These are phyloP conservation scores for Penicillium sp. DNA, from an alignment of 2,329 filamentous ascomycete species.

Conservation along the genomic window DNA sequence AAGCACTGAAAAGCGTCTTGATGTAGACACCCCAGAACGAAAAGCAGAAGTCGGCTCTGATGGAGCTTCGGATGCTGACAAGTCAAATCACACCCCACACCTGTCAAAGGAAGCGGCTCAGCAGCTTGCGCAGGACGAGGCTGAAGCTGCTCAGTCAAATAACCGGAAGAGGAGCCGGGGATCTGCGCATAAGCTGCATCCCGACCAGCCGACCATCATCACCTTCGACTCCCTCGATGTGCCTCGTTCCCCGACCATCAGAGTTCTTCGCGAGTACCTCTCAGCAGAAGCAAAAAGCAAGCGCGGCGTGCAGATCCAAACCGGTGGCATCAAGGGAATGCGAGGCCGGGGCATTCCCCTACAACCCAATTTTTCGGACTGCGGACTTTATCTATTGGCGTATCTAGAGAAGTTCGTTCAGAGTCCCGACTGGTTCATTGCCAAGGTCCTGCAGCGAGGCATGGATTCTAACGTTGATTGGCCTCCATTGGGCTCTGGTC, in stretches of 20 bases:
- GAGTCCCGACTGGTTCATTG: conserved; percentile 70
- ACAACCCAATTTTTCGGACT: conserved; percentile 85
- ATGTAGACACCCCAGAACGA: conserved; percentile 35
- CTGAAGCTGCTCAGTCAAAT: conserved; percentile 4
- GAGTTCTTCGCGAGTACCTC: conserved; percentile 74
- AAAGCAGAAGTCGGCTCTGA: conserved; percentile 27
- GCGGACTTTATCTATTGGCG: conserved; percentile 80
- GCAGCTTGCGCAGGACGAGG: conserved; percentile 8
- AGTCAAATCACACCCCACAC: conserved; percentile 16
- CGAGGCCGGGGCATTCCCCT: conserved; percentile 74
- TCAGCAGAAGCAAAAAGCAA: conserved; percentile 70
- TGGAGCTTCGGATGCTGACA: conserved; percentile 38
- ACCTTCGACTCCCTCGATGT: conserved; percentile 83
- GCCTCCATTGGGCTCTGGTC: conserved; percentile 55
- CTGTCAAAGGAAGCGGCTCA: conserved; percentile 15
- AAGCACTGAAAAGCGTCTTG: conserved; percentile 26
- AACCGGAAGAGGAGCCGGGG: conserved; percentile 28
- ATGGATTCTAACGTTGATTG: conserved; percentile 60
- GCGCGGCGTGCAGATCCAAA: conserved; percentile 50
- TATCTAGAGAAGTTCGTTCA: conserved; percentile 82
- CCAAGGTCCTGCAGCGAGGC: conserved; percentile 65
- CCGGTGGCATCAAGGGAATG: conserved; percentile 58
- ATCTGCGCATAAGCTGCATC: conserved; percentile 46
- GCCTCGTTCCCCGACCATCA: conserved; percentile 65
- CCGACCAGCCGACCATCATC: conserved; percentile 69